Evolutionary conservation across 1,284 basidiomycete species (phyloP).

Genomic region (Marasmius tenuissimus): DNA sequence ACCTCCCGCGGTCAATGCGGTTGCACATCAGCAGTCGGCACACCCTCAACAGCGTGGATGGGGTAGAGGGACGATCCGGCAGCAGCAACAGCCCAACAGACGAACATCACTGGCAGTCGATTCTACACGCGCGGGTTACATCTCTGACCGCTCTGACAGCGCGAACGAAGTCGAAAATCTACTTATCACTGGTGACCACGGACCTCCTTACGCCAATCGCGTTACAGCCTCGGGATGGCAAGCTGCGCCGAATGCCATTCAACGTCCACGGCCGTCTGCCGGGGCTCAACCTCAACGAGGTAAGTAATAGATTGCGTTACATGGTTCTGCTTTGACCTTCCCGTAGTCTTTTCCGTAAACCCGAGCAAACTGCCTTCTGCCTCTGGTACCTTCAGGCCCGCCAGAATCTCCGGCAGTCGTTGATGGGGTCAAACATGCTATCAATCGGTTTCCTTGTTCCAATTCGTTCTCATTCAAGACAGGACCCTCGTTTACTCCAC

Average conservation of each 20-base stretch:
- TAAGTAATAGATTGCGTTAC: slow-evolving; percentile 10
- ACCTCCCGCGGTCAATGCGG: slow-evolving; percentile 11
- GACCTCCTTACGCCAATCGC: slow-evolving; percentile 18
- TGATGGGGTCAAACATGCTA: not conserved
- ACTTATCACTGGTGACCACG: slow-evolving; percentile 27
- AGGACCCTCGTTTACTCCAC: too few species aligned
- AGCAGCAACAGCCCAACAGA: slow-evolving; percentile 22
- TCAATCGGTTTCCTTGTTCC: not conserved
- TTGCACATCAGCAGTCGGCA: not conserved
- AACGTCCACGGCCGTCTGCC: slow-evolving; percentile 17
- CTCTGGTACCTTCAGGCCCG: slow-evolving; percentile 15
- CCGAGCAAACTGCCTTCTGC: slow-evolving; percentile 10
- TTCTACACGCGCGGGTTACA: slow-evolving; percentile 43
- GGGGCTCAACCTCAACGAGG: slow-evolving; percentile 18
- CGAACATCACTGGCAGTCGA: slow-evolving; percentile 44
- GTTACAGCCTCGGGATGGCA: slow-evolving; percentile 24
- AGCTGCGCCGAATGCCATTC: slow-evolving; percentile 15
- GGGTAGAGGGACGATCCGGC: not conserved
- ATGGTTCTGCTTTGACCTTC: not conserved
- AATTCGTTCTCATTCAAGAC: too few species aligned
- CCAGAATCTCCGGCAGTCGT: not conserved
- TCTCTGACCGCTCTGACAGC: slow-evolving; percentile 67
- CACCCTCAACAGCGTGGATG: not conserved
- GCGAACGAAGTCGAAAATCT: slow-evolving; percentile 69
- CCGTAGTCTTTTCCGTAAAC: slow-evolving; percentile 13